phyloP scores from a whole-genome alignment of 768 basidiomycete species.

The Terana coerulea region DNA sequence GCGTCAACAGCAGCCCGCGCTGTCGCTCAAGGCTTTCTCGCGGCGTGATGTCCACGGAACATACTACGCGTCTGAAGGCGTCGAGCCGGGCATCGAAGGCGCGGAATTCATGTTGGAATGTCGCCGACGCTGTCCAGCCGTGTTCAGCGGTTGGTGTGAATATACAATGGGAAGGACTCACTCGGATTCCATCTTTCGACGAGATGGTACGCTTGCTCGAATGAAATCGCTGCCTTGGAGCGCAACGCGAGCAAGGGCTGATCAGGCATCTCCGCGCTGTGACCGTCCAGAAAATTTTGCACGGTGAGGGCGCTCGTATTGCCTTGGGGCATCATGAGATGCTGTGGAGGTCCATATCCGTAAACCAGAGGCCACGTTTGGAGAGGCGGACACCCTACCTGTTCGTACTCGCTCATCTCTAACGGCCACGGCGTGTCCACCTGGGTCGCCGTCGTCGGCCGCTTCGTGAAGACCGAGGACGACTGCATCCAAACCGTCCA shows the following conservation, averaged over 20 bases:
- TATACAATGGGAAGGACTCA: conserved; percentile 9
- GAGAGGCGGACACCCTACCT: conserved; percentile 41
- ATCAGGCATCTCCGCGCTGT: conserved; percentile 28
- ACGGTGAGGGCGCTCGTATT: conserved; percentile 46
- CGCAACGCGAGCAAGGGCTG: conserved; percentile 38
- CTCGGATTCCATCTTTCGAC: conserved; percentile 35
- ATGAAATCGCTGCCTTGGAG: conserved; percentile 54
- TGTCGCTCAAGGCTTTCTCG: neutral
- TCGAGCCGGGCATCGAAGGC: conserved; percentile 28
- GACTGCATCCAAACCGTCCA: conserved; percentile 51
- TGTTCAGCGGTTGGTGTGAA: neutral
- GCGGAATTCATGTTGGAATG: conserved; percentile 22
- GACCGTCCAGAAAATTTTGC: conserved; percentile 42
- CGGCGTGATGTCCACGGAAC: conserved; percentile 12
- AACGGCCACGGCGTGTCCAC: conserved; percentile 39
- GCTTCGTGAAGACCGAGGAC: conserved; percentile 50
- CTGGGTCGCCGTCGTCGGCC: conserved; percentile 38
- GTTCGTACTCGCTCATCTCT: conserved; percentile 30
- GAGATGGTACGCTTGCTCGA: conserved; percentile 54
- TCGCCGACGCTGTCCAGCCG: conserved; percentile 11
- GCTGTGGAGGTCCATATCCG: conserved; percentile 39
- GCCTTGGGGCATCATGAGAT: conserved; percentile 37
- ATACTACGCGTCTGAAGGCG: conserved; percentile 22
- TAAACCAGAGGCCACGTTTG: conserved; percentile 36
- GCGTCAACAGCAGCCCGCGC: conserved; percentile 22